These are phyloP conservation scores for Medicago lupulina DNA, from an alignment of 306 rosid species.

Conservation along the genomic window DNA sequence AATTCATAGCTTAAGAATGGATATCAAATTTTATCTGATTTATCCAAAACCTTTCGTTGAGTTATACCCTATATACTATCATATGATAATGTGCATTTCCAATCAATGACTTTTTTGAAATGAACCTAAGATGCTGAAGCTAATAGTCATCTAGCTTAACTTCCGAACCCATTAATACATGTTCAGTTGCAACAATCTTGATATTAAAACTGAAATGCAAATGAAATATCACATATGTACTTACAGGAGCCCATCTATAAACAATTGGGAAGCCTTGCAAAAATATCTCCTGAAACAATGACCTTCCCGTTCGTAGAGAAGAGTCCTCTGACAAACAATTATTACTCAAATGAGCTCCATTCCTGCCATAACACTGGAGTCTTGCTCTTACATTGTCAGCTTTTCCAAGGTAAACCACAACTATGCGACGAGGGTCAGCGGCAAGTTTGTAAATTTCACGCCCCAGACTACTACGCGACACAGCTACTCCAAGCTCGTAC, in stretches of 20 bases:
- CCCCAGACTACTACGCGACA: conserved; percentile 46
- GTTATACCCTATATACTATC: conserved; percentile 2
- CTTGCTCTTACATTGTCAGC: conserved; percentile 79
- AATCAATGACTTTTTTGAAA: neutral
- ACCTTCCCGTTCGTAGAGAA: conserved; percentile 50
- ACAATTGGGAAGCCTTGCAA: conserved; percentile 64
- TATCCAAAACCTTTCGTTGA: neutral
- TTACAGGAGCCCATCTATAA: conserved; percentile 92
- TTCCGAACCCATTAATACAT: conserved; percentile 20
- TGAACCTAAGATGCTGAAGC: conserved; percentile 21
- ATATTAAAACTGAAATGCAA: neutral
- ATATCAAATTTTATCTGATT: conserved; percentile 1
- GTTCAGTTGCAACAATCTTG: neutral
- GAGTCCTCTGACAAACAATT: conserved; percentile 14
- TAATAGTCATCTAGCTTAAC: conserved; percentile 32
- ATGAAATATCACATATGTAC: conserved; percentile 36
- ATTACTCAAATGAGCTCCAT: conserved; percentile 76
- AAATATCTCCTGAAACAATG: conserved; percentile 70
- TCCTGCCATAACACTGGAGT: conserved; percentile 75
- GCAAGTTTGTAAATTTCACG: conserved; percentile 59
- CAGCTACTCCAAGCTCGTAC: conserved; percentile 80
- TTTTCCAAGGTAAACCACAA: conserved; percentile 76
- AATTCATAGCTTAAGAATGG: conserved; percentile 8
- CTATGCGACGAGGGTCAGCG: conserved; percentile 45
- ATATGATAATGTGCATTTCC: neutral